Conservation (phyloP, 495 filamentous ascomycete genomes). For the Penicillium crystallinum region DNA sequence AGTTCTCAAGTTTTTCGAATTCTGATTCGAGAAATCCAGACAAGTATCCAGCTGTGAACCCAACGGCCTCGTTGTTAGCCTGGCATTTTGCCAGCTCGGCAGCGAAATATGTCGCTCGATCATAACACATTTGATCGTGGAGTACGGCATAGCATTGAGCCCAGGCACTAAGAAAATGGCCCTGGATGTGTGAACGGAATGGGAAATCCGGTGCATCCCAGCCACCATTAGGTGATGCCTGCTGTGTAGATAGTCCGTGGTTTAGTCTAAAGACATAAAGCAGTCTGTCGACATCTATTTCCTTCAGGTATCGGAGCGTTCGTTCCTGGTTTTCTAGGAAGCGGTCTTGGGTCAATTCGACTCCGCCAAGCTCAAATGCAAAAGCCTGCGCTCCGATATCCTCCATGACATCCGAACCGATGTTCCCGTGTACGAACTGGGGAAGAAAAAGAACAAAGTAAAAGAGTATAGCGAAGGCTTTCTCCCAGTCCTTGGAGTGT, state of each 20-base stretch:
- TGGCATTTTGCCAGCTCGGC: not conserved
- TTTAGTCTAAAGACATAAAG: not conserved
- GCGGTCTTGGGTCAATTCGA: not conserved
- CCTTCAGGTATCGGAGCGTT: not conserved
- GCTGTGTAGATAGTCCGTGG: not conserved
- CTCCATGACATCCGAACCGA: not conserved
- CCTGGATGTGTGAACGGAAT: not conserved
- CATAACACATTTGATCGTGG: not conserved
- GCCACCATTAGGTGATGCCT: not conserved
- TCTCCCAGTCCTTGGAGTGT: not conserved
- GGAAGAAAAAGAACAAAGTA: not conserved
- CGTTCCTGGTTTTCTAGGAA: not conserved
- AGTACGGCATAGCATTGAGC: not conserved
- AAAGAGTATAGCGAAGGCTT: not conserved
- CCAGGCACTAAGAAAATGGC: conserved; percentile 1
- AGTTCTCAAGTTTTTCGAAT: not conserved
- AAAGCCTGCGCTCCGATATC: not conserved
- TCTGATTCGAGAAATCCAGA: not conserved
- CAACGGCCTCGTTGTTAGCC: not conserved
- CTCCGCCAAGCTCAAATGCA: not conserved
- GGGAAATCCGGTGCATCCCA: not conserved
- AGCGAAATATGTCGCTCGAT: not conserved
- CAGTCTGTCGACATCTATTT: not conserved
- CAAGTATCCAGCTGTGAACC: not conserved
- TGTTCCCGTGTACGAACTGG: not conserved